Evolutionary conservation across 2,329 filamentous ascomycete species (phyloP).

Genomic region (Thermothelomyces thermophilus): DNA sequence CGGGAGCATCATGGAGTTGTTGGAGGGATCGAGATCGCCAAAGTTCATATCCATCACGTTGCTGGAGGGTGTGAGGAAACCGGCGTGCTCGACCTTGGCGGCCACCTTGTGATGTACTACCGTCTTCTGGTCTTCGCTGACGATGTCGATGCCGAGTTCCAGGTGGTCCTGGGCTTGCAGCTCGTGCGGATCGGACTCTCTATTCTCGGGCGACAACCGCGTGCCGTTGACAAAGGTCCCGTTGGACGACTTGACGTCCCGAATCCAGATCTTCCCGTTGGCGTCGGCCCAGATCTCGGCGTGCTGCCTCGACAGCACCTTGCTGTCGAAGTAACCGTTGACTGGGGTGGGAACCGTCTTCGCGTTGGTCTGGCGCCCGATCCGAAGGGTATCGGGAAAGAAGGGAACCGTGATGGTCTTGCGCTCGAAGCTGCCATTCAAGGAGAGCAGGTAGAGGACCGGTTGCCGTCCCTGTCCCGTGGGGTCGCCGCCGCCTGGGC

Average conservation of each 20-base stretch:
- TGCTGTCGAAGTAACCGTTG: constrained; percentile 97
- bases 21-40: constrained; percentile 80
- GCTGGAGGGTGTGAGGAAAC: constrained; percentile 66
- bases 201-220: constrained; percentile 84
- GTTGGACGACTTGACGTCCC: constrained; percentile 97
- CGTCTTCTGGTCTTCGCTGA: constrained; percentile 96
- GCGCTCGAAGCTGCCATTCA: constrained; percentile 94
- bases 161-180: constrained; percentile 85
- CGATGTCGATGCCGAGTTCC: constrained; percentile 95
- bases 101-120: constrained; percentile 98
- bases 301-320: constrained; percentile 91
- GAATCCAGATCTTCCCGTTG: constrained; percentile 88
- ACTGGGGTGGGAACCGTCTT: constrained; percentile 86
- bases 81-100: constrained; percentile 92
- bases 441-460: constrained; percentile 76
- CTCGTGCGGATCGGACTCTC: constrained; percentile 93
- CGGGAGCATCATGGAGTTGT: constrained; percentile 64
- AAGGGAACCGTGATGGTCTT: constrained; percentile 94
- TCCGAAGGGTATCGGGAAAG: constrained; percentile 86
- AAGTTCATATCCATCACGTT: constrained; percentile 86
- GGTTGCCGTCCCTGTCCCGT: constrained; percentile 57
- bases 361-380: constrained; percentile 93
- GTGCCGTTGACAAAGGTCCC: constrained; percentile 96
- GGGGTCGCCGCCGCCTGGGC: constrained; percentile 62
- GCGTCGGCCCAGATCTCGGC: constrained; percentile 88